Evolutionary conservation across 306 rosid species (phyloP), one percentile per base, ranked within the genome.

Genomic region (Quercus parvula): DNA sequence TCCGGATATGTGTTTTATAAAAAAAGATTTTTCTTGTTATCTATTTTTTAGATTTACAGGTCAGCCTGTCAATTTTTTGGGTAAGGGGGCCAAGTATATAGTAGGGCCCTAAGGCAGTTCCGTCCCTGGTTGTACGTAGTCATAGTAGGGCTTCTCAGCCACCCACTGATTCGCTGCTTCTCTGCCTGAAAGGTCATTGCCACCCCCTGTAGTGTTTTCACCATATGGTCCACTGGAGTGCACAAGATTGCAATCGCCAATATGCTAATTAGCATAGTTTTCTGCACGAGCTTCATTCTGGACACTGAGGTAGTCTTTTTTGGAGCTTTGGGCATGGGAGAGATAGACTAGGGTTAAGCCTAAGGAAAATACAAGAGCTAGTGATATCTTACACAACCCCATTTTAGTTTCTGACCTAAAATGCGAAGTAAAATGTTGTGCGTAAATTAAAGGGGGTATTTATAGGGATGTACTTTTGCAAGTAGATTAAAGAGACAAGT

Each of bases 181-280:
- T 0, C 67, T 5, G 12, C 90, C 81, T 0, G 70, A 56, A 5
- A 82, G 9, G 49, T 75, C 71, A 1, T 57, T 82, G 24, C 15
- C 6, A 71, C 90, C 56, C 19, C 2, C 18, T 0, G 89, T 87
- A 1, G 82, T 12, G 83, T 85, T 68, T 79, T 81, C 82, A 11
- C 90, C 90, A 6, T 81, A 87, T 14, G 64, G 2, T 35, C 89
- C 87, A 2, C 49, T 38, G 0, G 81, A 87, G 68, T 76, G 86
- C 35, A 35, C 41, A 35, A 35, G 41, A 35, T 35, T 35, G 41
- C 41, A 35, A 35, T 35, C 2, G 8, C 8, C 67, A 4, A 9
- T 56, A 20, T 78, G 77, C 0, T 64, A 51, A 5, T 73, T 61
- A 78, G 41, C 88, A 3, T 84, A 87, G 76, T 11, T 58, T 25